phyloP scores from a whole-genome alignment of 768 basidiomycete genomes.

The Suillus fuscotomentosus region DNA sequence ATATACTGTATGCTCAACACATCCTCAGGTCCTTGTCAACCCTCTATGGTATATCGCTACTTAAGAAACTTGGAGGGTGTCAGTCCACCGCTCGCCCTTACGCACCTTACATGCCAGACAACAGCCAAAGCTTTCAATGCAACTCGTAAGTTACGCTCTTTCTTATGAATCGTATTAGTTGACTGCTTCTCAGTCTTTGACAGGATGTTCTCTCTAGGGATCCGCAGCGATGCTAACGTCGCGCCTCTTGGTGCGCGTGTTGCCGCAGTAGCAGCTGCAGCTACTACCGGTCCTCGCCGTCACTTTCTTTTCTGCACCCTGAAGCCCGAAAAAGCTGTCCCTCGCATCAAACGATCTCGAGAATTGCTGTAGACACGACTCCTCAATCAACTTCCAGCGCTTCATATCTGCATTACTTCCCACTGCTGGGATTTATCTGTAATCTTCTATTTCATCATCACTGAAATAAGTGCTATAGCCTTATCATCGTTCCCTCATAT shows the following conservation, averaged over 20 bases:
- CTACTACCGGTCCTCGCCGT: slow-evolving; percentile 69
- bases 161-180: slow-evolving; percentile 1
- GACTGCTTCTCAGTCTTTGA: slow-evolving; percentile 64
- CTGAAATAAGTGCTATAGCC: neutral
- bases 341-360: slow-evolving; percentile 46
- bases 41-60: slow-evolving; percentile 91
- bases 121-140: slow-evolving; percentile 89
- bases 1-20: neutral
- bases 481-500: neutral
- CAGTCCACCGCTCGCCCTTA: slow-evolving; percentile 82
- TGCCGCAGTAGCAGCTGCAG: slow-evolving; percentile 62
- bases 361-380: slow-evolving; percentile 27
- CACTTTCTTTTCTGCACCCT: slow-evolving; percentile 84
- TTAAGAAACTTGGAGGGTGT: slow-evolving; percentile 88
- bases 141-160: slow-evolving; percentile 52
- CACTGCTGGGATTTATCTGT: neutral
- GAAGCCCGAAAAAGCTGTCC: slow-evolving; percentile 51
- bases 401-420: neutral
- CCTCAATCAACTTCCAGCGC: neutral
- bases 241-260: slow-evolving; percentile 45
- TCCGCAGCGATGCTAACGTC: slow-evolving; percentile 69
- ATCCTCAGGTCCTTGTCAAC: slow-evolving; percentile 71
- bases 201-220: slow-evolving; percentile 83
- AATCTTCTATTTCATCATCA: neutral
- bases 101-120: slow-evolving; percentile 85